Conservation (phyloP, 2,329 filamentous ascomycete species). For the Ceratocystis diversiconidia region DNA sequence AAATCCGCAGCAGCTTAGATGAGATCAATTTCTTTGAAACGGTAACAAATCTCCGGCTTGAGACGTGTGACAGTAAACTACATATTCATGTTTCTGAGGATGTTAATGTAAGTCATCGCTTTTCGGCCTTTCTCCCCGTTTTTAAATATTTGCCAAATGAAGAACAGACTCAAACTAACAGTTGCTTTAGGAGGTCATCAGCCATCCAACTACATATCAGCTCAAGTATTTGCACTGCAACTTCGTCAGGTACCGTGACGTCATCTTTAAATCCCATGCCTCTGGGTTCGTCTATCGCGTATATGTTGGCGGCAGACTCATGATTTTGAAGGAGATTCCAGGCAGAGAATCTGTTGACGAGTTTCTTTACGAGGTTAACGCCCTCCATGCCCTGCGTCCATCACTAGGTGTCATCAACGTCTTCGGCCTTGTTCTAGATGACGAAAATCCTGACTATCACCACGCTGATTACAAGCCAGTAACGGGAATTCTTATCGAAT, state of each 20-base stretch:
- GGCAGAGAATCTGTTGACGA: conserved; percentile 91
- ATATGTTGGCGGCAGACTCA: conserved; percentile 46
- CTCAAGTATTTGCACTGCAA: conserved; percentile 58
- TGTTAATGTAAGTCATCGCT: conserved; percentile 45
- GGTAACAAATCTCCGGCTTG: conserved; percentile 86
- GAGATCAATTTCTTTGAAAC: conserved; percentile 95
- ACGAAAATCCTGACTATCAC: conserved; percentile 43
- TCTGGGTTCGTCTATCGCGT: conserved; percentile 98
- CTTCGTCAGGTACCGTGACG: conserved; percentile 54
- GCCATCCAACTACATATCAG: conserved; percentile 59
- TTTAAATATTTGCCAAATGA: background rate
- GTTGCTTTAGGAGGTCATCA: conserved; percentile 57
- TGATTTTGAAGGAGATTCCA: conserved; percentile 97
- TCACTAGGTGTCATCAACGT: conserved; percentile 72
- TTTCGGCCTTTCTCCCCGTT: background rate
- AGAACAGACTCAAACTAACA: conserved; percentile 16
- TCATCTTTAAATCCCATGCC: conserved; percentile 81
- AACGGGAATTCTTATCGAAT: conserved; percentile 81
- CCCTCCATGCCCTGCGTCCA: conserved; percentile 61
- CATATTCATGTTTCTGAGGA: conserved; percentile 98
- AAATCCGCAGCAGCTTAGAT: conserved; percentile 78
- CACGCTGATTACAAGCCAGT: conserved; percentile 43
- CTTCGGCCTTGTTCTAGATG: conserved; percentile 77
- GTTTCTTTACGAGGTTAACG: conserved; percentile 95
- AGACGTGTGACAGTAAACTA: conserved; percentile 73